Percentiles rank a stretch among this genome's conserved stretches.
phyloP scores from a whole-genome alignment of 768 basidiomycete genomes.

The Russula abietina region DNA sequence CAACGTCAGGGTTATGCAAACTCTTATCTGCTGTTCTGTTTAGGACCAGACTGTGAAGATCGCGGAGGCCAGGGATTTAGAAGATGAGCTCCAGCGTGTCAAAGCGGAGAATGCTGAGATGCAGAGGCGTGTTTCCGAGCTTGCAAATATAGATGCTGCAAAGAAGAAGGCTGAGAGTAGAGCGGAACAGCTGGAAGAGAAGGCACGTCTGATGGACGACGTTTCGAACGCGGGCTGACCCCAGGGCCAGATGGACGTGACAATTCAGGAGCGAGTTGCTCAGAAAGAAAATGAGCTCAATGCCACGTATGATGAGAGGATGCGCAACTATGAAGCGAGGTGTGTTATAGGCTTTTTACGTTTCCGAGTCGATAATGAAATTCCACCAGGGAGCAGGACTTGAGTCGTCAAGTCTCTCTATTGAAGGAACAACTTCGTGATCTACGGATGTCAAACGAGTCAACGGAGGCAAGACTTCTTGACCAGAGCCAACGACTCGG shows the following conservation, averaged over 20 bases:
- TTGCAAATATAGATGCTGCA: slow-evolving; percentile 54
- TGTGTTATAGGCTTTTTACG: slow-evolving; percentile 32
- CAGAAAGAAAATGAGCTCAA: slow-evolving; percentile 97
- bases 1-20: not conserved
- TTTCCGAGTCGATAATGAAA: not conserved
- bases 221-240: not conserved
- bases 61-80: slow-evolving; percentile 71
- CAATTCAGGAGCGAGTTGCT: slow-evolving; percentile 81
- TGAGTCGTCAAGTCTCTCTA: slow-evolving; percentile 86
- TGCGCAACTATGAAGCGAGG: slow-evolving; percentile 96
- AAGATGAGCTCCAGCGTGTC: slow-evolving; percentile 63
- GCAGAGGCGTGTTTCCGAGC: slow-evolving; percentile 61
- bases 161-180: slow-evolving; percentile 72
- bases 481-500: slow-evolving; percentile 91
- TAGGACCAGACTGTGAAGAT: slow-evolving; percentile 93
- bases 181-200: slow-evolving; percentile 76
- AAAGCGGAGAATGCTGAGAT: slow-evolving; percentile 81
- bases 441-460: slow-evolving; percentile 85
- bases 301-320: slow-evolving; percentile 92
- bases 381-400: slow-evolving; percentile 72
- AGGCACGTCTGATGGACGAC: slow-evolving; percentile 41
- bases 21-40: not conserved
- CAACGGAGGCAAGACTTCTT: slow-evolving; percentile 85
- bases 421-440: slow-evolving; percentile 86
- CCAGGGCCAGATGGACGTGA: slow-evolving; percentile 77